Base-by-base conservation (phyloP, 2,329 filamentous ascomycete species). In the Epichloe sp. region DNA sequence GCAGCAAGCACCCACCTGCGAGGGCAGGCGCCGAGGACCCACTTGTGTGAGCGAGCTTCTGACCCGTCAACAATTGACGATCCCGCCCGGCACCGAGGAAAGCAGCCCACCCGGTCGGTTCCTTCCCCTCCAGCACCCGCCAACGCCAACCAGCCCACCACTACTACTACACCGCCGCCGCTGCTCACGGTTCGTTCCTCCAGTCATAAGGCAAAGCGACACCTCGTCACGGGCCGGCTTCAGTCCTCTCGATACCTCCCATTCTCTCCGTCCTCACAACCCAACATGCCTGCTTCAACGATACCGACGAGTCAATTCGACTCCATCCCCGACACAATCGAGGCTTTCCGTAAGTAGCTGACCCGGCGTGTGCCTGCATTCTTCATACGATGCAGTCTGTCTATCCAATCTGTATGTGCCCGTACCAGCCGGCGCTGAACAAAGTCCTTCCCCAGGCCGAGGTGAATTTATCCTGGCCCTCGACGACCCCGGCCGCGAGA, bases 401-500 rank as follows among this genome's bases (percentile, higher is more conserved):
- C 23, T 26, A 6, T 26, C 23, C 6, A 0, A 2, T 26, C 23
- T 26, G 23, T 6, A 31, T 8, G 7, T 10, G 11, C 26, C 47
- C 50, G 21, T 38, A 11, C 44, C 53, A 47, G 40, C 26, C 51
- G 10, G 36, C 17, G 44, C 52, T 41, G 44, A 41, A 17, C 35
- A 14, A 23, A 44, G 47, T 40, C 46, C 44, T 15, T 17, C 15
- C 26, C 47, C 57, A 87, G 83, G 76, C 62, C 79, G 82, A 68
- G 89, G 88, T 68, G 83, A 97, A 65, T 97, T 97, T 77, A 85
- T 98, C 65, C 82, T 98, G 55, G 91, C 96, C 38, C 87, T 98
- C 63, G 93, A 98, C 74, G 86, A 88, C 59, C 82, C 88, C 57
- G 80, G 83, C 55, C 90, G 93, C 68, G 93, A 98, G 70, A 98